Conservation (phyloP, 202 grass and related monocot genomes). For the Brachypodium distachyon region DNA sequence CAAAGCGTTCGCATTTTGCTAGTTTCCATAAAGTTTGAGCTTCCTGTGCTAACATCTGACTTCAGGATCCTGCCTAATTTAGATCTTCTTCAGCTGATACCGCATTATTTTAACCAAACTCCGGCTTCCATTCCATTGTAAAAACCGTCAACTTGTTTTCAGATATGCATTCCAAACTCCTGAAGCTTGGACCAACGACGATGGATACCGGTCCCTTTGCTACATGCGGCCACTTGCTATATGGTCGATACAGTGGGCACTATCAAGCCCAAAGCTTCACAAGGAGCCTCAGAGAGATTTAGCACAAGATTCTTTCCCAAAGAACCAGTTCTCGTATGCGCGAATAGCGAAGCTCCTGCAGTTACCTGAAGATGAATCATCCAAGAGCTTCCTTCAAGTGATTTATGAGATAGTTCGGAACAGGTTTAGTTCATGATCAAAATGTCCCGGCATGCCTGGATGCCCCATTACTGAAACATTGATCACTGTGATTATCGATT, state of each 20-base stretch:
- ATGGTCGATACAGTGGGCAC: slow-evolving; percentile 94
- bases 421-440: slow-evolving; percentile 43
- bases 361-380: slow-evolving; percentile 55
- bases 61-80: neutral
- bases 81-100: neutral
- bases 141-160: neutral
- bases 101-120: neutral
- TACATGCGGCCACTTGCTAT: slow-evolving; percentile 94
- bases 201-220: slow-evolving; percentile 73
- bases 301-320: slow-evolving; percentile 34
- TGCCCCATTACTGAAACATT: neutral
- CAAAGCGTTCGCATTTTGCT: too few relatives aligned
- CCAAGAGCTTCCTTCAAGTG: slow-evolving; percentile 58
- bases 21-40: neutral
- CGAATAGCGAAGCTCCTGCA: slow-evolving; percentile 72
- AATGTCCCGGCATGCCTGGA: neutral
- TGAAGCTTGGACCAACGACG: slow-evolving; percentile 94
- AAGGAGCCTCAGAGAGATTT: slow-evolving; percentile 26
- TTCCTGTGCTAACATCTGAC: neutral
- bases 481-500: neutral
- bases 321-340: slow-evolving; percentile 43
- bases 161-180: slow-evolving; percentile 96
- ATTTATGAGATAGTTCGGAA: slow-evolving; percentile 63
- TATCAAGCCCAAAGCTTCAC: slow-evolving; percentile 56
- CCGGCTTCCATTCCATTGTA: neutral